Evolutionary conservation across 768 basidiomycete species (phyloP).

Genomic region (Galerina marginata): DNA sequence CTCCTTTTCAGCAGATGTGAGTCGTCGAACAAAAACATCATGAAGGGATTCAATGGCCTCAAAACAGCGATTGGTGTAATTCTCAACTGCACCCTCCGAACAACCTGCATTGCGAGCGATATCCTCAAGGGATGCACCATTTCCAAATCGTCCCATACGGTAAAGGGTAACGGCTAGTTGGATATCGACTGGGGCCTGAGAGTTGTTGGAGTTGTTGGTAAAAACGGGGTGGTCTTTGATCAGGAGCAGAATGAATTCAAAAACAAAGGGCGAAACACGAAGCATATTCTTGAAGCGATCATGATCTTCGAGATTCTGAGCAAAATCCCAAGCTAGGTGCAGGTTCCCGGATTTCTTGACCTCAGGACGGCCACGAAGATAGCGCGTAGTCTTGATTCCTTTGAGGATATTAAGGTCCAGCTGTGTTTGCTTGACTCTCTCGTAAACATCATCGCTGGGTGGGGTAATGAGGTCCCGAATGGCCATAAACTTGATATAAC

Average conservation of each 20-base stretch:
- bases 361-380: conserved; percentile 15
- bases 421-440: too few relatives aligned
- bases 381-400: conserved; percentile 12
- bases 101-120: conserved; percentile 31
- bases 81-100: conserved; percentile 34
- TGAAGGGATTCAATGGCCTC: conserved; percentile 36
- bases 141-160: conserved; percentile 45
- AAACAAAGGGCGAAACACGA: conserved; percentile 1
- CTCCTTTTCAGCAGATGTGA: conserved; percentile 38
- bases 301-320: conserved; percentile 23
- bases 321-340: conserved; percentile 30
- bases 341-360: conserved; percentile 30
- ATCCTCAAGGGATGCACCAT: conserved; percentile 36
- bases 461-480: neutral
- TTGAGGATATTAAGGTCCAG: neutral
- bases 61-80: conserved; percentile 34
- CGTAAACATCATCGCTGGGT: too few relatives aligned
- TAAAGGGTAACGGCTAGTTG: conserved; percentile 31
- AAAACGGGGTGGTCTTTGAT: conserved; percentile 13
- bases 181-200: conserved; percentile 11
- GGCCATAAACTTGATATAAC: neutral
- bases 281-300: conserved; percentile 4
- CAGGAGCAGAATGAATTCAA: conserved; percentile 21
- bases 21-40: conserved; percentile 31
- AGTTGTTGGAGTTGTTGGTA: conserved; percentile 7